A percentile compares a stretch with the other conserved stretches of the same genome.
These are phyloP conservation scores for Boletellus emodensis DNA, from an alignment of 768 basidiomycete species.

Conservation along the genomic window DNA sequence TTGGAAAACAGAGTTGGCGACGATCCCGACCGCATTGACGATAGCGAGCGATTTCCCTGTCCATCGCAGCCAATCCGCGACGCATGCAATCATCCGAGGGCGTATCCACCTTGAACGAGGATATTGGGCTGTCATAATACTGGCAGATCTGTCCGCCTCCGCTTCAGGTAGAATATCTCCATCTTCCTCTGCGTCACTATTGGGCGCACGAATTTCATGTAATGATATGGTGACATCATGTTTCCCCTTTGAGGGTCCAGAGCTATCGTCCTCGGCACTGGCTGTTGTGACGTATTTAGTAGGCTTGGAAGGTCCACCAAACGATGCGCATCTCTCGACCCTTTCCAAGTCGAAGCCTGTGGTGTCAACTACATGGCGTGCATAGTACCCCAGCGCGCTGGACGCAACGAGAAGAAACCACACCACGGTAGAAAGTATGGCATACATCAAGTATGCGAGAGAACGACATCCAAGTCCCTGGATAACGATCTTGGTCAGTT, in stretches of 20 bases:
- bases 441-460: slow-evolving; percentile 30
- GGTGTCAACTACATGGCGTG: not conserved
- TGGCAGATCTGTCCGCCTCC: not conserved
- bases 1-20: slow-evolving; percentile 29
- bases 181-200: not conserved
- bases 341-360: not conserved
- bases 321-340: not conserved
- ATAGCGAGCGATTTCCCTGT: slow-evolving; percentile 27
- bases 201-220: not conserved
- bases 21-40: slow-evolving; percentile 24
- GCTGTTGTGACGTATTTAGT: not conserved
- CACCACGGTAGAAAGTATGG: slow-evolving; percentile 22
- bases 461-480: slow-evolving; percentile 36
- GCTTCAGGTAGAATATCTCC: no score
- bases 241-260: not conserved
- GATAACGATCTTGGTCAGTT: not conserved
- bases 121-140: not conserved
- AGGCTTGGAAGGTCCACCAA: no score
- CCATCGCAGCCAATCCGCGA: slow-evolving; percentile 23
- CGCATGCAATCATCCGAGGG: not conserved
- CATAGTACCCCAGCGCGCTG: slow-evolving; percentile 24
- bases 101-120: not conserved
- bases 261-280: not conserved
- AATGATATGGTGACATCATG: not conserved
- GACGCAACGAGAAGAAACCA: slow-evolving; percentile 32